Conservation (phyloP, 495 filamentous ascomycete species). For the Umbilicaria muhlenbergii region DNA sequence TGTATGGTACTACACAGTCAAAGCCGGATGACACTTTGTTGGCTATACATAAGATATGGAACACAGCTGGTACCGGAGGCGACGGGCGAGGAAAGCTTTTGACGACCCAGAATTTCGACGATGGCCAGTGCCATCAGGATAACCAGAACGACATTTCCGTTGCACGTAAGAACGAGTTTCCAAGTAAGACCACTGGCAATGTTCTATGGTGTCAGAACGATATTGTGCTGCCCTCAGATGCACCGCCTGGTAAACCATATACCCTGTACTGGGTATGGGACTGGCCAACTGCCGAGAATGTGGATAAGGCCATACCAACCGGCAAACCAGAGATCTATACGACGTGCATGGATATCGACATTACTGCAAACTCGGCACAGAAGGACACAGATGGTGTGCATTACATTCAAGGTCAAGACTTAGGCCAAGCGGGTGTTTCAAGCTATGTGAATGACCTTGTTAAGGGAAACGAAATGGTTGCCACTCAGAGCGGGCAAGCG, state of each 20-base stretch:
- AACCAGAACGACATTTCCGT: constrained; percentile 33
- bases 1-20: constrained; percentile 66
- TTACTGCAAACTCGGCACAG: constrained; percentile 15
- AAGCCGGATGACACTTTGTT: constrained; percentile 43
- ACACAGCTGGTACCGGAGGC: constrained; percentile 55
- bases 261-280: constrained; percentile 92
- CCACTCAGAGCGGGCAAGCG: too few species aligned
- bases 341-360: constrained; percentile 62
- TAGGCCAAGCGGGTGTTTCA: not conserved
- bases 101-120: constrained; percentile 61
- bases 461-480: not conserved
- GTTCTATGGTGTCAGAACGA: constrained; percentile 67
- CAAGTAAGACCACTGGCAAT: constrained; percentile 31
- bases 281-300: constrained; percentile 46
- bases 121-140: constrained; percentile 69
- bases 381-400: not conserved
- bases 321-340: constrained; percentile 62
- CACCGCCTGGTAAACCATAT: constrained; percentile 35
- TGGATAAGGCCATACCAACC: constrained; percentile 28
- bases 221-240: constrained; percentile 46
- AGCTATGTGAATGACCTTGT: constrained; percentile 2
- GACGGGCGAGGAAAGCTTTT: constrained; percentile 59
- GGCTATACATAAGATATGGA: constrained; percentile 62
- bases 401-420: not conserved
- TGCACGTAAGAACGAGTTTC: constrained; percentile 34